These are phyloP conservation scores for Neoboletus brunneissimus DNA, from an alignment of 768 basidiomycete genomes.

Conservation along the genomic window DNA sequence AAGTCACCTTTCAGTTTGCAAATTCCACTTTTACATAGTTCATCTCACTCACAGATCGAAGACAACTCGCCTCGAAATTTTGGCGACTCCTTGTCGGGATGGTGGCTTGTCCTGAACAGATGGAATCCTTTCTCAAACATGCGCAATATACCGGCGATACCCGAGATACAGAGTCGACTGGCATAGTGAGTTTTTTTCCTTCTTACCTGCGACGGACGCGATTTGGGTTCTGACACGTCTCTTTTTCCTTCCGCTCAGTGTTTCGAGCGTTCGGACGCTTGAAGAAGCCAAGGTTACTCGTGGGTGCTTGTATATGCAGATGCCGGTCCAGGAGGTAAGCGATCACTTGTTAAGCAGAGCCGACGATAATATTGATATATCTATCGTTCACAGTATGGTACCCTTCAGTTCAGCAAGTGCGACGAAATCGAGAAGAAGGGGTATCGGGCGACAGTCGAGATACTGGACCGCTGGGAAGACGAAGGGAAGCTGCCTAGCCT, in stretches of 20 bases:
- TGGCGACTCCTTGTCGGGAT: conserved; percentile 93
- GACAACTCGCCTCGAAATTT: conserved; percentile 95
- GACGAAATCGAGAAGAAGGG: conserved; percentile 86
- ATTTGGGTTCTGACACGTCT: conserved; percentile 4
- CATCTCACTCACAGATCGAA: conserved; percentile 50
- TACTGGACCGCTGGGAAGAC: conserved; percentile 74
- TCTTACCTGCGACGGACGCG: not conserved
- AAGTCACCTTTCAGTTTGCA: conserved; percentile 27
- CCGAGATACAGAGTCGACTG: conserved; percentile 90
- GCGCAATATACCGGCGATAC: conserved; percentile 77
- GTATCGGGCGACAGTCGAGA: conserved; percentile 65
- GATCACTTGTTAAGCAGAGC: not conserved
- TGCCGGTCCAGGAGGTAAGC: conserved; percentile 90
- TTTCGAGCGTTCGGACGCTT: conserved; percentile 91
- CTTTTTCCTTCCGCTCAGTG: conserved; percentile 44
- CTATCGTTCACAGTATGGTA: conserved; percentile 66
- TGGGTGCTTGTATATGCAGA: conserved; percentile 86
- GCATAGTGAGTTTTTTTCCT: conserved; percentile 70
- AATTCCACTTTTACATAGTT: not conserved
- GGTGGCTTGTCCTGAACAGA: conserved; percentile 91
- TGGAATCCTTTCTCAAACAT: conserved; percentile 89
- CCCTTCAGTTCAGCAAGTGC: conserved; percentile 85
- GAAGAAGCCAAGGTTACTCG: conserved; percentile 92
- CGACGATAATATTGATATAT: not conserved
- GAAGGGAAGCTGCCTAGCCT: conserved; percentile 82